Conservation (phyloP, 305 asterid genomes). For the Fraxinus paxiana region DNA sequence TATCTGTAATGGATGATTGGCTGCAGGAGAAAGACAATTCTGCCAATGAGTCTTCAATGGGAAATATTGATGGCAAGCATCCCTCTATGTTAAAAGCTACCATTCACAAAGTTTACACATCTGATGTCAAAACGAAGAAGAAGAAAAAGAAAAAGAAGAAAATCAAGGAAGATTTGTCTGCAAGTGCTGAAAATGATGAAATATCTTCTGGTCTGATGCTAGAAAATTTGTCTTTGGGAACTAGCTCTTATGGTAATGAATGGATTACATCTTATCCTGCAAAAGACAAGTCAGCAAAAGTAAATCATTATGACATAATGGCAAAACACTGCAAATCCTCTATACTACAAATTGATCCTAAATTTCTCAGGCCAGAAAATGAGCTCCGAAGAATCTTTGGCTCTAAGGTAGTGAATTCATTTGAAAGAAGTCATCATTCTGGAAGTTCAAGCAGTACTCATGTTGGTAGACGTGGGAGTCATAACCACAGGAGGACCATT, state of each 20-base stretch:
- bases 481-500: slow-evolving; percentile 62
- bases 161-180: slow-evolving; percentile 29
- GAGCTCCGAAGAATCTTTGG: slow-evolving; percentile 93
- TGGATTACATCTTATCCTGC: slow-evolving; percentile 28
- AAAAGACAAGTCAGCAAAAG: slow-evolving; percentile 31
- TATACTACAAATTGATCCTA: slow-evolving; percentile 71
- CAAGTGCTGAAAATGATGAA: slow-evolving; percentile 27
- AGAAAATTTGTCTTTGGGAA: slow-evolving; percentile 47
- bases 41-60: slow-evolving; percentile 29
- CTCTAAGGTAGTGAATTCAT: slow-evolving; percentile 71
- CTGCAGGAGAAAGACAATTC: slow-evolving; percentile 48
- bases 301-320: slow-evolving; percentile 30
- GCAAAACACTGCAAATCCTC: slow-evolving; percentile 38
- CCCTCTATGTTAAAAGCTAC: slow-evolving; percentile 31
- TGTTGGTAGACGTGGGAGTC: slow-evolving; percentile 70
- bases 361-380: slow-evolving; percentile 79
- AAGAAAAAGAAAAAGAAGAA: slow-evolving; percentile 52
- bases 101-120: slow-evolving; percentile 19
- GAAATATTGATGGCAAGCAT: slow-evolving; percentile 27
- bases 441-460: slow-evolving; percentile 56
- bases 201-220: slow-evolving; percentile 29
- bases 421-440: slow-evolving; percentile 53
- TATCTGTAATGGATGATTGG: slow-evolving; percentile 18
- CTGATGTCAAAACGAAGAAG: slow-evolving; percentile 54
- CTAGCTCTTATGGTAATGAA: slow-evolving; percentile 42